These are phyloP conservation scores for Didymella lethalis DNA, from an alignment of 2,329 filamentous ascomycete genomes.

Conservation along the genomic window DNA sequence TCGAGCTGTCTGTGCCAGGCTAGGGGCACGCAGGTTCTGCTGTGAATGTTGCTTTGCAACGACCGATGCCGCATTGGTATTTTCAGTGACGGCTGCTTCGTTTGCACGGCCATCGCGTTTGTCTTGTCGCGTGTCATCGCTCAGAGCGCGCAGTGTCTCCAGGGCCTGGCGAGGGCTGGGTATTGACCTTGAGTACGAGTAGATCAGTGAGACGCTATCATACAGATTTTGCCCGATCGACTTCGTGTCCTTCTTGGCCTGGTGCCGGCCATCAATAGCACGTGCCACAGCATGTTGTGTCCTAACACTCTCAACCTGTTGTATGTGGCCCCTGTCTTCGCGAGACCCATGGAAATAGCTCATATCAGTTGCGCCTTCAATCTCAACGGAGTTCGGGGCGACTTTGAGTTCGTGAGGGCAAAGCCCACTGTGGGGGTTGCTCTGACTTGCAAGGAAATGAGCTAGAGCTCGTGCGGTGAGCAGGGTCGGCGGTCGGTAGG, in stretches of 20 bases:
- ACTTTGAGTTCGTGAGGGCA: slow-evolving; percentile 62
- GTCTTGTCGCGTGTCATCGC: not conserved
- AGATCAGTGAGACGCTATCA: slow-evolving; percentile 48
- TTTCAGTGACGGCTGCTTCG: slow-evolving; percentile 16
- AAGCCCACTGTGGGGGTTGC: slow-evolving; percentile 74
- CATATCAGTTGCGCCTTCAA: slow-evolving; percentile 24
- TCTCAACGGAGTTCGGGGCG: slow-evolving; percentile 37
- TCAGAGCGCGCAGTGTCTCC: slow-evolving; percentile 28
- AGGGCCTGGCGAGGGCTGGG: slow-evolving; percentile 37
- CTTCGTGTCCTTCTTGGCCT: slow-evolving; percentile 62
- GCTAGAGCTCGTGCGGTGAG: slow-evolving; percentile 84
- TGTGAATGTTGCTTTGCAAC: slow-evolving; percentile 26
- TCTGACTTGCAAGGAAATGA: slow-evolving; percentile 79
- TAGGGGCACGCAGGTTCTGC: slow-evolving; percentile 3
- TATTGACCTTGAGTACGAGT: slow-evolving; percentile 45
- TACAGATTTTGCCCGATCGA: slow-evolving; percentile 69
- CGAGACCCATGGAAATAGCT: not conserved
- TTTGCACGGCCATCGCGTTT: slow-evolving; percentile 19
- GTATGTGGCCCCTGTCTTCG: not conserved
- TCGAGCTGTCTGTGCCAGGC: slow-evolving; percentile 19
- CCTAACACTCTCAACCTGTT: not conserved
- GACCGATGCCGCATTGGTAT: slow-evolving; percentile 15
- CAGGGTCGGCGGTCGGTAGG: slow-evolving; percentile 79
- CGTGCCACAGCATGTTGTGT: slow-evolving; percentile 21
- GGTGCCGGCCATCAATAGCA: slow-evolving; percentile 35